These are phyloP conservation scores for Catharanthus roseus DNA, from an alignment of 257 asterid genomes.

Conservation along the genomic window DNA sequence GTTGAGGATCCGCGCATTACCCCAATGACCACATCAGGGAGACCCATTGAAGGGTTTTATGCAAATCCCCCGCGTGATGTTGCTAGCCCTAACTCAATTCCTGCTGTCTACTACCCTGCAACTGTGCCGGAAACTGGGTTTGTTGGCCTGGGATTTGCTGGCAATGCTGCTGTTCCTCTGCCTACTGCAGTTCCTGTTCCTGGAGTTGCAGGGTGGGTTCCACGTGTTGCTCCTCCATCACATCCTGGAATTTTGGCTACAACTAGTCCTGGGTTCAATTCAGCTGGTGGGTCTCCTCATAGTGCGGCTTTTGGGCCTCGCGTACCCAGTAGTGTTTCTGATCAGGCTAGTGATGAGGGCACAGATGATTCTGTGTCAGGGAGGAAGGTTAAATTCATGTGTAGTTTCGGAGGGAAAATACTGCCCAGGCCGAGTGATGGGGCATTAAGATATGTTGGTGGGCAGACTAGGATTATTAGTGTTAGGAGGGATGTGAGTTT, in stretches of 20 bases:
- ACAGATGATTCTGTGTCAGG: conserved; percentile 65
- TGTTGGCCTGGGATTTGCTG: conserved; percentile 43
- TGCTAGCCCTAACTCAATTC: conserved; percentile 44
- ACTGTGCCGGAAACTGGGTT: conserved; percentile 45
- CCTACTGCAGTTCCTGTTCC: conserved; percentile 18
- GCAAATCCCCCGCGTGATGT: conserved; percentile 41
- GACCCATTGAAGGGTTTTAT: conserved; percentile 63
- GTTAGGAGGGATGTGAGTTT: conserved; percentile 59
- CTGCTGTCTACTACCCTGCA: conserved; percentile 56
- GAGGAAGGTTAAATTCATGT: conserved; percentile 74
- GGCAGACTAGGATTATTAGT: conserved; percentile 86
- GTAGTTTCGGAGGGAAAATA: conserved; percentile 97
- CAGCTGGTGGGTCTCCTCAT: conserved; percentile 29
- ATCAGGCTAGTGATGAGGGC: conserved; percentile 61
- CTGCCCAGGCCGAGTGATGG: conserved; percentile 90
- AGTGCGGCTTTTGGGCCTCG: conserved; percentile 31
- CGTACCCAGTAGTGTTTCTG: conserved; percentile 40
- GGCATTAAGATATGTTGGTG: conserved; percentile 86
- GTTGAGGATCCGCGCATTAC: conserved; percentile 67
- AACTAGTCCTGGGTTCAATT: conserved; percentile 28
- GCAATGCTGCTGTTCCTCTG: conserved; percentile 25
- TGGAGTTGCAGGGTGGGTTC: conserved; percentile 63
- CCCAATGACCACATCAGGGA: conserved; percentile 47
- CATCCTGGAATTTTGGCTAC: conserved; percentile 30
- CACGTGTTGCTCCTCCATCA: conserved; percentile 43